These are phyloP conservation scores for Trichoderma afroharzianum DNA, from an alignment of 2,329 filamentous ascomycete genomes.

Conservation along the genomic window DNA sequence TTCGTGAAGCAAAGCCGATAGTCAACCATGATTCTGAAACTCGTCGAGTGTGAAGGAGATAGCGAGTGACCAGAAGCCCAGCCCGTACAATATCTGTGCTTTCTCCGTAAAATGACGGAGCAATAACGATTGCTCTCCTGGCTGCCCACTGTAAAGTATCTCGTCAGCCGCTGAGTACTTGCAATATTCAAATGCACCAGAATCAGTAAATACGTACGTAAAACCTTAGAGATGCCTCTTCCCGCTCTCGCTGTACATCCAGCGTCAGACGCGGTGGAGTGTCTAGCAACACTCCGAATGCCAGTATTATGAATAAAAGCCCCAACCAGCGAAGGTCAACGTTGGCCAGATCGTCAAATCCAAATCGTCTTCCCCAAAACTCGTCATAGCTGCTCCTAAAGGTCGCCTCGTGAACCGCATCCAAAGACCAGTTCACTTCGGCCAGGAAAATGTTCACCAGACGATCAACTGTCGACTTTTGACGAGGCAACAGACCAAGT, in stretches of 20 bases:
- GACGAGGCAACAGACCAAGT: background rate
- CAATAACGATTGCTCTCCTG: constrained; percentile 6
- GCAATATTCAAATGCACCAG: background rate
- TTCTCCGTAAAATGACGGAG: constrained; percentile 3
- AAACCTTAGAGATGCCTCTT: constrained; percentile 4
- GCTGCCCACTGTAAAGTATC: background rate
- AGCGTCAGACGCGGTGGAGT: background rate
- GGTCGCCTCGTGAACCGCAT: background rate
- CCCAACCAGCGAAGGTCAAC: constrained; percentile 5
- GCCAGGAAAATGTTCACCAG: background rate
- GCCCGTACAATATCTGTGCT: constrained; percentile 9
- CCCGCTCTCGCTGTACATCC: constrained; percentile 5
- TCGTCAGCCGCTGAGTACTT: background rate
- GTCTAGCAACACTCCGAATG: constrained; percentile 1
- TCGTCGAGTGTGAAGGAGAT: background rate
- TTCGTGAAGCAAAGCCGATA: constrained; percentile 1
- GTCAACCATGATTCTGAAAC: constrained; percentile 7
- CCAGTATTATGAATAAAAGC: constrained; percentile 5
- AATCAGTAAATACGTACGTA: background rate
- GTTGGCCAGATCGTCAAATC: constrained; percentile 4
- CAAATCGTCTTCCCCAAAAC: constrained; percentile 4
- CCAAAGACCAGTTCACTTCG: constrained; percentile 10
- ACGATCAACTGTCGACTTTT: background rate
- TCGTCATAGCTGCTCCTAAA: constrained; percentile 6
- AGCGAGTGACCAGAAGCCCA: constrained; percentile 5